Conservation (phyloP, 257 asterid genomes). For the Schizonepeta tenuifolia region DNA sequence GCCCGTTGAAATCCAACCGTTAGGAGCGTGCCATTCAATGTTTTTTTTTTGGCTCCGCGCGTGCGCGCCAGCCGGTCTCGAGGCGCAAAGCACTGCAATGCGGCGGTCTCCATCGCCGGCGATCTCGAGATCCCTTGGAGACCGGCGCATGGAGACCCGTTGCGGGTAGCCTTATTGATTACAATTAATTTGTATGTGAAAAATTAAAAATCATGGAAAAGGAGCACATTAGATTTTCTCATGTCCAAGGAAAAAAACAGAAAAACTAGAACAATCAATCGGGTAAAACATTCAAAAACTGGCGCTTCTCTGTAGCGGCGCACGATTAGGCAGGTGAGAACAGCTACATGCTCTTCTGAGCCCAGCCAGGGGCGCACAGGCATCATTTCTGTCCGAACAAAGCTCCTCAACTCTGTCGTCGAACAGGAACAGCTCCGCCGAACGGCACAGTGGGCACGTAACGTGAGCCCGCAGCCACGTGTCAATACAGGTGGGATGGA, state of each 20-base stretch:
- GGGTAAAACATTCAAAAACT: conserved; percentile 40
- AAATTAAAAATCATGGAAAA: background rate
- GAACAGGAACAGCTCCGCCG: conserved; percentile 60
- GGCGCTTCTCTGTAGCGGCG: conserved; percentile 35
- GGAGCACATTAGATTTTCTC: background rate
- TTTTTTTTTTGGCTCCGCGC: too few relatives aligned
- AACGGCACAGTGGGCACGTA: conserved; percentile 85
- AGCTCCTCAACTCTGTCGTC: conserved; percentile 47
- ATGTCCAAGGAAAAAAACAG: background rate
- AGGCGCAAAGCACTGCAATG: too few relatives aligned
- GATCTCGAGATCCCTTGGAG: too few relatives aligned
- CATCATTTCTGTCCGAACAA: conserved; percentile 35
- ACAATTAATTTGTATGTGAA: too few relatives aligned
- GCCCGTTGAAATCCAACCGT: too few relatives aligned
- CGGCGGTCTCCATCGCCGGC: too few relatives aligned
- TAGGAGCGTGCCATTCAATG: too few relatives aligned
- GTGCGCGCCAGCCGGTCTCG: too few relatives aligned
- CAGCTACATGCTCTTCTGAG: conserved; percentile 19
- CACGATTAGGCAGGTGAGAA: conserved; percentile 6
- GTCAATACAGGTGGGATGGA: conserved; percentile 72
- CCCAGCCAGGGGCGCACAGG: conserved; percentile 22
- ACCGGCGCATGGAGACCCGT: too few relatives aligned
- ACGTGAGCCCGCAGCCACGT: conserved; percentile 80
- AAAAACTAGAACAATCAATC: background rate
- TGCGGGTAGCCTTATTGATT: too few relatives aligned